Base-by-base conservation (phyloP, 805 yeast genomes). In the Kluyveromyces wickerhamii region DNA sequence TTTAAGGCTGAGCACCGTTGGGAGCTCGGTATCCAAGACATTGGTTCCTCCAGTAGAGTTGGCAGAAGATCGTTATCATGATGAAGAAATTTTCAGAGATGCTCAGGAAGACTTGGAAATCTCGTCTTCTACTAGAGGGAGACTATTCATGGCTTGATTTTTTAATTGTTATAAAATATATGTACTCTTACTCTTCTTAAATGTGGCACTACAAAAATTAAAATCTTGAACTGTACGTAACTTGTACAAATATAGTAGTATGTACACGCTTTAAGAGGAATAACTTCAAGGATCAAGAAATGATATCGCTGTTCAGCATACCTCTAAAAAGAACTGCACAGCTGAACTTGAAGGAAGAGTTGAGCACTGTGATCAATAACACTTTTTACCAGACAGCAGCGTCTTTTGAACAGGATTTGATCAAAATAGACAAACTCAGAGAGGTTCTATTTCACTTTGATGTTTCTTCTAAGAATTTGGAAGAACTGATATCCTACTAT, bases 271-370 rank as follows among this genome's bases (percentile, higher is more conserved):
- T n/a, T n/a, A n/a, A n/a, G n/a, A n/a, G n/a, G n/a, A n/a, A n/a
- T n/a, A n/a, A n/a, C n/a, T n/a, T n/a, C n/a, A 8, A 9, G 9
- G 33, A 25, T 4, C 7, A 21, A 10, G 11, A 9, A 12, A 52
- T 48, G 57, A 32, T 55, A 10, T 73, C 74, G 39, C 52, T 77
- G 25, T 50, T 76, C 12, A 62, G 60, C 38, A 57, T 78, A 3
- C 81, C 82, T 0, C 60, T 67, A 14, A 60, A 79, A 31, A 61
- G 64, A 35, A 66, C 80, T 0, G 52, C 58, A 21, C 54, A 57
- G 6, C 47, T 69, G 3, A 66, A 66, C 32, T 42, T 77, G 5
- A 66, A 62, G 2, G 48, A 46, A 1, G 61, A 57, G 13, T 49
- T 72, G 6, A 49, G 65, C 2, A 58, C 57, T 9, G 52, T 72